Evolutionary conservation across 2,329 filamentous ascomycete species (phyloP), one percentile per base, ranked within the genome.

Genomic region (Colletotrichum echinochloae): DNA sequence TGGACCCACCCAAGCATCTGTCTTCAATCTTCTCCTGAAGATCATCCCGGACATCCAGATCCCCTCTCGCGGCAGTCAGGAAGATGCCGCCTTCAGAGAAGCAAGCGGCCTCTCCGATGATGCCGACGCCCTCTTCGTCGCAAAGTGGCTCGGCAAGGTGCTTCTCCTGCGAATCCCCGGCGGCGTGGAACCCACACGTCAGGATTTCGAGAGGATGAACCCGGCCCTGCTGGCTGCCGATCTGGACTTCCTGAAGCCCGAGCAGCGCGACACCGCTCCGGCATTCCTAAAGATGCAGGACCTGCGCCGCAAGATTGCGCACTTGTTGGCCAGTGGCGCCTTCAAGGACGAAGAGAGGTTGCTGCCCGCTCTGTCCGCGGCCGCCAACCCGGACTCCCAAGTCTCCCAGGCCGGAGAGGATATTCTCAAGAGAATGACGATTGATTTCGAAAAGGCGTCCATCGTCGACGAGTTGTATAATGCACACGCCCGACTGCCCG

Each of bases 391-490:
- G 1, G 96, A 98, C 74, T 94, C 91, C 44, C 89, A 92, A 11
- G 90, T 98, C 46, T 90, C 93, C 14, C 90, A 92, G n/a, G 83
- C 94, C n/a, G 95, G 93, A 0, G 94, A 98, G 66, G 94, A 97
- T 75, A 89, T 97, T 59, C 81, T 98, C 73, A 99, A 98, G 81
- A 87, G 95, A 73, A 92, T 89, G 37, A 87, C 89, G 1, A 88
- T 93, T 11, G 90, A 92, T 11, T 83, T 98, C 33, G 95, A 98
- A 78, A 87, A 94, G 72, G 76, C 84, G 12, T 74, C 79, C 1
- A 80, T 94, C 2, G 85, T 97, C 3, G 82, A 87, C 66, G 84
- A 87, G 20, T 83, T 98, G 2, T 95, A 94, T 75, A 81, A 86
- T 5, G 86, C 94, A 1, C 97, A 97, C 78, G 90, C 91, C 52